Evolutionary conservation across 2,329 filamentous ascomycete species (phyloP), one percentile per base, ranked within the genome.

Genomic region (Neopestalotiopsis sp.): DNA sequence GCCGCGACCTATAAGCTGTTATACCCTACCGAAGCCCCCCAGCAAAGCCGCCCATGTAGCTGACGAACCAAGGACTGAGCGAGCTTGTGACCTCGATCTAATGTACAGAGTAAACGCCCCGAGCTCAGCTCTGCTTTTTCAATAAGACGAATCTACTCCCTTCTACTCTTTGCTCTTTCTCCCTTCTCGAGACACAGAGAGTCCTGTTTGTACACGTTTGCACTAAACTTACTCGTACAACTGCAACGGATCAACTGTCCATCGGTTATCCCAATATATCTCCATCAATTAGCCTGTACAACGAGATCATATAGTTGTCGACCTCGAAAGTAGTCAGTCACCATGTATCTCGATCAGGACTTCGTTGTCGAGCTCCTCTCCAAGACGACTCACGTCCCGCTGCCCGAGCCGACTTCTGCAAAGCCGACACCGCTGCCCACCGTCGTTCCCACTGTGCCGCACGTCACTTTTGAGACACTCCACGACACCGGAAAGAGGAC

Each of bases 371-470:
- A 69, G 34, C 38, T 69, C 14, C 68, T 67, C 58, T 45, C 38
- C 28, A 69, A 69, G 62, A 66, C 68, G n/a, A 66, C 59, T 17
- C 45, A 40, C 24, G 28, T 60, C 24, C 24, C 65, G 40, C 59
- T 40, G 17, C 59, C 59, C 30, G 59, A 34, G 12, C 59, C 59
- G 14, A 62, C 59, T 13, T 34, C 59, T 12, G 59, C 59, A 17
- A 58, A 65, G 6, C 67, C 67, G 9, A 61, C 69, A n/a, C 28
- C 65, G 4, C 40, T 70, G 57, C 69, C 69, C 0, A 70, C 69
- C 24, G 45, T 68, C 32, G 60, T 68, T 45, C 69, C 69, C 17
- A 60, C 49, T 7, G 56, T 68, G 6, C 69, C 66, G n/a, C 28
- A 56, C 17, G 59, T 67, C 2, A 20, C 30, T 17, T 56, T 30